These are phyloP conservation scores for Cenchrus fungigraminus DNA, from an alignment of 176 grass and related monocot species.

Conservation along the genomic window DNA sequence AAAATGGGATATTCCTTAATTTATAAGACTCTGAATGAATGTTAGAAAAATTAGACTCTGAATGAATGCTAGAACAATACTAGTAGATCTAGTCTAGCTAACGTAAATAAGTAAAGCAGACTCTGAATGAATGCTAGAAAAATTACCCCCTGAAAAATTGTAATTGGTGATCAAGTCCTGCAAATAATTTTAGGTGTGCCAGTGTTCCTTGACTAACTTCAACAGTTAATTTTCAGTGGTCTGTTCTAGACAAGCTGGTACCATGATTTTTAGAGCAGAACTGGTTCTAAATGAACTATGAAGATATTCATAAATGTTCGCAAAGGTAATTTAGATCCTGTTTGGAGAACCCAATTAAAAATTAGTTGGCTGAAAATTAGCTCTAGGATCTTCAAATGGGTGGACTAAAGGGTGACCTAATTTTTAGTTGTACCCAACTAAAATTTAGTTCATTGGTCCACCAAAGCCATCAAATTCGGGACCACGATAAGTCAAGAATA, in stretches of 20 bases:
- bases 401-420: too few relatives aligned
- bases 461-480: too few relatives aligned
- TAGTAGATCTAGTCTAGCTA: too few relatives aligned
- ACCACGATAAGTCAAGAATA: too few relatives aligned
- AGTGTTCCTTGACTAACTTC: not conserved
- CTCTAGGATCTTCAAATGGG: too few relatives aligned
- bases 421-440: too few relatives aligned
- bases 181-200: not conserved
- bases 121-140: not conserved
- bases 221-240: not conserved
- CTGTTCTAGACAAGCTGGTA: not conserved
- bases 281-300: not conserved
- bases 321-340: not conserved
- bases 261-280: not conserved
- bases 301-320: not conserved
- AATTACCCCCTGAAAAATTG: not conserved
- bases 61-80: not conserved
- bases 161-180: not conserved
- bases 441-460: too few relatives aligned
- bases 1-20: not conserved
- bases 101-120: conserved; percentile 2
- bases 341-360: too few relatives aligned
- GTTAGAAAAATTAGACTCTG: not conserved
- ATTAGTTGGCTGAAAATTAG: too few relatives aligned
- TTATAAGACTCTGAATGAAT: not conserved